Conservation (phyloP, 164 flowering plant species). For the Magnolia officinalis region DNA sequence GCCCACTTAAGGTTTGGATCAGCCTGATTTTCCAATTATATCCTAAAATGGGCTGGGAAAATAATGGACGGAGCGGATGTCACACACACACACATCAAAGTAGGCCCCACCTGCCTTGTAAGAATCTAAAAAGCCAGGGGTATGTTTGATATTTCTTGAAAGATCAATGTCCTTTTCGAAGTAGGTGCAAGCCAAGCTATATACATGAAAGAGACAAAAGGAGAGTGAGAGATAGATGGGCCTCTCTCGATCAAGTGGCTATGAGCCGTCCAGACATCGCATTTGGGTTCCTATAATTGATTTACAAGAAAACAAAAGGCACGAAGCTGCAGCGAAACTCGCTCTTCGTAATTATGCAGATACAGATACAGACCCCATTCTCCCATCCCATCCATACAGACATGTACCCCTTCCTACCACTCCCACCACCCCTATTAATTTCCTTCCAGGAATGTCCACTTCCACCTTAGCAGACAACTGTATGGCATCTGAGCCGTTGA, state of each 20-base stretch:
- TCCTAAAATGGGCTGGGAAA: too few species aligned
- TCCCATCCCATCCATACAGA: neutral
- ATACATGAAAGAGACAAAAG: neutral
- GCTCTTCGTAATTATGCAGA: slow-evolving; percentile 8
- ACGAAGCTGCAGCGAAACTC: slow-evolving; percentile 35
- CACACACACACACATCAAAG: too few species aligned
- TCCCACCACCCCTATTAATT: neutral
- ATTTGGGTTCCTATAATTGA: slow-evolving; percentile 12
- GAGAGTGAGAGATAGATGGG: neutral
- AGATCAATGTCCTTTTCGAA: neutral
- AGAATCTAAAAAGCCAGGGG: too few species aligned
- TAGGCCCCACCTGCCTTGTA: too few species aligned
- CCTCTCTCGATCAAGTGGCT: neutral
- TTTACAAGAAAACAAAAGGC: slow-evolving; percentile 28
- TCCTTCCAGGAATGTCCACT: neutral
- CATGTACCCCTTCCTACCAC: neutral
- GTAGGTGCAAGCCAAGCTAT: neutral
- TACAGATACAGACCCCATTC: neutral
- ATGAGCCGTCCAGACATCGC: neutral
- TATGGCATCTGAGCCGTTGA: too few species aligned
- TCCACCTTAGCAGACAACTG: too few species aligned
- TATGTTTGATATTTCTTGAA: neutral
- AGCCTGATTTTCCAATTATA: too few species aligned
- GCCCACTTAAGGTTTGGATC: too few species aligned
- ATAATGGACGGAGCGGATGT: too few species aligned